Evolutionary conservation across 2,329 filamentous ascomycete genomes (phyloP), one percentile per base, ranked within the genome.

Genomic region (Botrytis fabae): DNA sequence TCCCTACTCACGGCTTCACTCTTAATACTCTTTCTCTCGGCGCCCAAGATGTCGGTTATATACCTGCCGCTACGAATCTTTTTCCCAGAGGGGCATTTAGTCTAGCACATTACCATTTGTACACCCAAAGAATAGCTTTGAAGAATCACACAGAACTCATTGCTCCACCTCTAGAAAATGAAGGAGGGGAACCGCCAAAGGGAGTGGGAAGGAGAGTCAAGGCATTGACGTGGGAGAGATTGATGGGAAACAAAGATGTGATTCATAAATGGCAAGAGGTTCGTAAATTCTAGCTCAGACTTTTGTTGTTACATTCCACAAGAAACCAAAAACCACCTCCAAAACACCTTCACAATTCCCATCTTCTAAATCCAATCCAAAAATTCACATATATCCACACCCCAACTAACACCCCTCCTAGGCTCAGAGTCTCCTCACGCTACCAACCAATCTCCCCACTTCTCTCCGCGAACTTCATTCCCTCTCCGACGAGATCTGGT

Each of bases 401-500:
- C 32, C 35, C 51, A 40, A 71, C 42, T 59, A 63, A 60, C 20
- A 22, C 22, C 72, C 57, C 68, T n/a, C 28, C 6, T 18, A 81
- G 78, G 96, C 95, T 62, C 86, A 98, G 4, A 94, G 93, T 6
- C 85, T 97, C 75, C 97, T 98, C 93, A 94, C 94, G 7, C 91
- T 97, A 73, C 93, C 94, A 0, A 89, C 87, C 74, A 92, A 95
- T 81, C 87, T 97, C 48, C 89, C 93, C 0, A 84, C 89, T 14
- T 95, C 94, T 0, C 81, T 98, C 4, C 87, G 87, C 62, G 96
- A 98, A 83, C 88, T 99, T 6, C 90, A 92, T 60, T 85, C 88
- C 68, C 89, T 99, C 7, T 88, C 92, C n/a, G 95, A 98, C 81
- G 96, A 99, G 82, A 97, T 99, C 69, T 93, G 92, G 87, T 94